These are phyloP conservation scores for Paralagenidium karlingii DNA, from an alignment of 352 stramenopile species.

Conservation along the genomic window DNA sequence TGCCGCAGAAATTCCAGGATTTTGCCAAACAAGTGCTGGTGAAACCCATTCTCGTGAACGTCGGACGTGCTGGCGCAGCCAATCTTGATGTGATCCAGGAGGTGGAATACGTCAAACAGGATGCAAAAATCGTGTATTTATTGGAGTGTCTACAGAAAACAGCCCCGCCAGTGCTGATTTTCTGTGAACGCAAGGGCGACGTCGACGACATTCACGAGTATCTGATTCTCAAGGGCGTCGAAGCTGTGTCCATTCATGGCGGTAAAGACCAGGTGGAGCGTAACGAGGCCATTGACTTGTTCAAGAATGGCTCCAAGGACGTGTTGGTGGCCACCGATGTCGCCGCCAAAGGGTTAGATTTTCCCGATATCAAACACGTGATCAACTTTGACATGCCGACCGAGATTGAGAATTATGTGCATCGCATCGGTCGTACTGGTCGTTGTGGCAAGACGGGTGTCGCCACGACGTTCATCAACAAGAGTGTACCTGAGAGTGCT, in stretches of 20 bases:
- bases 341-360: constrained; percentile 97
- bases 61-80: constrained; percentile 93
- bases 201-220: constrained; percentile 99
- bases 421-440: constrained; percentile 97
- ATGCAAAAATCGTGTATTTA: constrained; percentile 98
- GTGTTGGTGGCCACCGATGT: constrained; percentile 98
- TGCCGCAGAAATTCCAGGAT: constrained; percentile 99
- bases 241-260: constrained; percentile 94
- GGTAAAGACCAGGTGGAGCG: constrained; percentile 96
- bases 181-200: constrained; percentile 95
- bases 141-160: constrained; percentile 99
- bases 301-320: constrained; percentile 92
- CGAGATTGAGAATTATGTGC: constrained; percentile 99
- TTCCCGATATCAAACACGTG: constrained; percentile 98
- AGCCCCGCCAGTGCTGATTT: constrained; percentile 95
- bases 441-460: constrained; percentile 96
- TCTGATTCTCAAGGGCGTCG: constrained; percentile 94
- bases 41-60: constrained; percentile 97
- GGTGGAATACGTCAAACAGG: constrained; percentile 98
- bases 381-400: constrained; percentile 99
- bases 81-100: constrained; percentile 99
- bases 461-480: constrained; percentile 99
- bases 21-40: constrained; percentile 96
- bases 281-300: constrained; percentile 93
- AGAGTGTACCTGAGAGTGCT: constrained; percentile 89